Evolutionary conservation across 2,329 filamentous ascomycete species (phyloP).

Genomic region (Pseudogymnoascus pannorum): DNA sequence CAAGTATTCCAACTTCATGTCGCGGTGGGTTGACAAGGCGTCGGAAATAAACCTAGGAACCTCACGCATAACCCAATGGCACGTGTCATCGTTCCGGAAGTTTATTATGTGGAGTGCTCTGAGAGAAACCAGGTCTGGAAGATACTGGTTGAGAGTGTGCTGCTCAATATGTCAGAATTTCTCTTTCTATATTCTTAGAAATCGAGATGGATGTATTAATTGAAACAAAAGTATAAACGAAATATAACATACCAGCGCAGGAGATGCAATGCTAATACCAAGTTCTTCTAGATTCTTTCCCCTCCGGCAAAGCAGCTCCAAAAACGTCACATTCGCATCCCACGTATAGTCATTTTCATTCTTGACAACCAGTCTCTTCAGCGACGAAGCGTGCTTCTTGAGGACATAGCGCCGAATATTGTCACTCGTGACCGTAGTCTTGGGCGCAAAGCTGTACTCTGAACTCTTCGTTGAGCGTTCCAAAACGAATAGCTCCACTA

Average conservation of each 20-base stretch:
- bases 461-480: constrained; percentile 46
- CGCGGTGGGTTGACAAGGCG: constrained; percentile 46
- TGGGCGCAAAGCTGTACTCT: constrained; percentile 46
- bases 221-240: constrained; percentile 39
- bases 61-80: constrained; percentile 49
- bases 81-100: constrained; percentile 49
- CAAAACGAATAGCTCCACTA: constrained; percentile 54
- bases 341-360: constrained; percentile 47
- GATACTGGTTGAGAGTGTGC: constrained; percentile 51
- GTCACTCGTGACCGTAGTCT: constrained; percentile 44
- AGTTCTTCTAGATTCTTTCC: constrained; percentile 48
- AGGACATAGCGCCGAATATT: constrained; percentile 51
- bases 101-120: constrained; percentile 48
- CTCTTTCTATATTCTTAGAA: constrained; percentile 7
- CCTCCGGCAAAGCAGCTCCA: constrained; percentile 44
- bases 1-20: constrained; percentile 51
- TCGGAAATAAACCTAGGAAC: constrained; percentile 53
- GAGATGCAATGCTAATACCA: constrained; percentile 43
- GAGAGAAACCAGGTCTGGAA: constrained; percentile 41
- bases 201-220: background rate
- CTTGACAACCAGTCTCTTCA: constrained; percentile 53
- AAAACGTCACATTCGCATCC: constrained; percentile 50
- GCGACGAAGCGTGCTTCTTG: constrained; percentile 47
- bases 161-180: constrained; percentile 24
- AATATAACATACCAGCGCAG: constrained; percentile 45